A percentile compares a stretch with the other conserved stretches of the same genome.
These are phyloP conservation scores for Athelia sp. DNA, from an alignment of 1,284 basidiomycete species.

Conservation along the genomic window DNA sequence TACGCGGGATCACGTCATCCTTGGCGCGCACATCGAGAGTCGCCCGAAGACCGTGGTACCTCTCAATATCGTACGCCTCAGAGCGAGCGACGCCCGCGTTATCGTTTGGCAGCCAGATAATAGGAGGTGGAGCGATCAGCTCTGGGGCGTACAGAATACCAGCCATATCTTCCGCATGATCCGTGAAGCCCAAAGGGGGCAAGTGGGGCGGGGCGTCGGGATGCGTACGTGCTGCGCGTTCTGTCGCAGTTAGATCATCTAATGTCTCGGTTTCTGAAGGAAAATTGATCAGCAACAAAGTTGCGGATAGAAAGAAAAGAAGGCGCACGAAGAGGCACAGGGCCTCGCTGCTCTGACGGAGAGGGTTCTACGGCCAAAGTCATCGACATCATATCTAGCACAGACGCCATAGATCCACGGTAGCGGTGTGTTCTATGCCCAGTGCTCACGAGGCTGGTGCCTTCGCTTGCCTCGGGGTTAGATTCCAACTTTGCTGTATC, in stretches of 20 bases:
- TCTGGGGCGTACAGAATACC: conserved; percentile 78
- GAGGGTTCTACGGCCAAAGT: conserved; percentile 70
- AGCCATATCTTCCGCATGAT: conserved; percentile 70
- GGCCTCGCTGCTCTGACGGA: conserved; percentile 45
- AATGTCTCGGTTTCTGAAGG: conserved; percentile 63
- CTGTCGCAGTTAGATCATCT: conserved; percentile 73
- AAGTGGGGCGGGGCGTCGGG: conserved; percentile 73
- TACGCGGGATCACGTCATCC: conserved; percentile 40
- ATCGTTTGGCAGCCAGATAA: conserved; percentile 80
- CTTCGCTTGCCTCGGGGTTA: conserved; percentile 38
- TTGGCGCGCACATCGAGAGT: conserved; percentile 62
- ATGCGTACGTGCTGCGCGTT: conserved; percentile 71
- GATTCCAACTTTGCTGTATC: conserved; percentile 32
- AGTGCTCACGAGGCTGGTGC: conserved; percentile 41
- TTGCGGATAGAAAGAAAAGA: not conserved
- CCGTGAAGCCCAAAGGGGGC: conserved; percentile 61
- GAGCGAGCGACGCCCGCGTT: conserved; percentile 62
- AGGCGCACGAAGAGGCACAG: conserved; percentile 62
- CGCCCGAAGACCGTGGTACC: conserved; percentile 61
- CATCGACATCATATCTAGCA: conserved; percentile 76
- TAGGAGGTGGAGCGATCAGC: conserved; percentile 66
- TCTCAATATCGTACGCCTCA: conserved; percentile 66
- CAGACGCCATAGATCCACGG: conserved; percentile 68
- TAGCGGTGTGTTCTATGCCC: not conserved
- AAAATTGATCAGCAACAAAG: not conserved